phyloP scores from a whole-genome alignment of 2,329 filamentous ascomycete genomes.

The Penicillium capsulatum region DNA sequence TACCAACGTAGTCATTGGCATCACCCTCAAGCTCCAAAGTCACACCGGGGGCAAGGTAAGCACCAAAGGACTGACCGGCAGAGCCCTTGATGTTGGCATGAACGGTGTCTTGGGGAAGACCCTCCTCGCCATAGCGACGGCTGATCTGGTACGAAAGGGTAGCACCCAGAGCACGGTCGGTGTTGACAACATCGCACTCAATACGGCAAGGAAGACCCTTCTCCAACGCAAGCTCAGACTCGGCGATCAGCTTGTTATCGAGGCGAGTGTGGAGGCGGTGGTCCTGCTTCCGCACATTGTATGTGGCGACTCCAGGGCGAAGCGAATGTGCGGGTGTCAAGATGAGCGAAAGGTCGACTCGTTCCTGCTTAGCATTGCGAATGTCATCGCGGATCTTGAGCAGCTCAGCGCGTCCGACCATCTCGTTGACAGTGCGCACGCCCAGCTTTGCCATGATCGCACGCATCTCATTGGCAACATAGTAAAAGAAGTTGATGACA shows the following conservation, averaged over 20 bases:
- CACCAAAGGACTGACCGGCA: constrained; percentile 93
- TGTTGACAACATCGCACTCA: constrained; percentile 95
- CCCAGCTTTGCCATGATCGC: constrained; percentile 96
- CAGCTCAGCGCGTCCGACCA: constrained; percentile 88
- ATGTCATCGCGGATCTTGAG: constrained; percentile 85
- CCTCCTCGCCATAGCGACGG: constrained; percentile 83
- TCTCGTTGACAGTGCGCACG: constrained; percentile 93
- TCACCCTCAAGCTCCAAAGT: constrained; percentile 95
- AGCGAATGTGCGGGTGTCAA: constrained; percentile 94
- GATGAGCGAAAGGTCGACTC: constrained; percentile 88
- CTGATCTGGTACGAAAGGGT: constrained; percentile 95
- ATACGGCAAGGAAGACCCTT: constrained; percentile 90
- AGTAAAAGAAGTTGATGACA: constrained; percentile 99
- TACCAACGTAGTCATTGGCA: constrained; percentile 94
- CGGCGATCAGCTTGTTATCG: constrained; percentile 95
- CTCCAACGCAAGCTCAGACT: constrained; percentile 89
- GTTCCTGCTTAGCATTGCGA: constrained; percentile 80
- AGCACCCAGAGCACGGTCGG: constrained; percentile 87
- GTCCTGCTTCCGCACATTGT: constrained; percentile 97
- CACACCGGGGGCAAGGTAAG: constrained; percentile 86
- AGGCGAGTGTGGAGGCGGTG: constrained; percentile 88
- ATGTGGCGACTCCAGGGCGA: constrained; percentile 87
- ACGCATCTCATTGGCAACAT: constrained; percentile 89
- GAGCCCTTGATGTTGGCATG: constrained; percentile 96
- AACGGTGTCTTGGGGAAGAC: constrained; percentile 86